Base-by-base conservation (phyloP, 2,329 filamentous ascomycete species). In the Fusarium haematococcum region DNA sequence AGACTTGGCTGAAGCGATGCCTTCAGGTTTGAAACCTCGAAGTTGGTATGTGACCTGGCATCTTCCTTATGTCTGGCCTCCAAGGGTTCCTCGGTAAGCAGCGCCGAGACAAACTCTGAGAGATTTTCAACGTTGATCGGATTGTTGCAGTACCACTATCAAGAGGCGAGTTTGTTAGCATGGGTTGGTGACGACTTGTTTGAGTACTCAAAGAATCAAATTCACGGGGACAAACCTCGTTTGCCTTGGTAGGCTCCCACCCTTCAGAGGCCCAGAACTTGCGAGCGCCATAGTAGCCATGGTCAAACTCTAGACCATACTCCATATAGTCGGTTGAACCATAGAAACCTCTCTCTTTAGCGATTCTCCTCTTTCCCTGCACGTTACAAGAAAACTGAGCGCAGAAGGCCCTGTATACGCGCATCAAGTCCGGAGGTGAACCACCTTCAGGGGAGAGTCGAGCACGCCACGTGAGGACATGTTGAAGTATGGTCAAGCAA, bases 251-350 rank as follows among this genome's bases (percentile, higher is more conserved):
- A 5, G 45, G 30, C 16, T 54, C 45, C 64, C 64, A 66, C n/a
- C 56, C 64, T 20, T 66, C 43, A 2, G 41, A 41, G 4, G 27
- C 27, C 64, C 64, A 67, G 23, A 62, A 67, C 10, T 23, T 8
- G 5, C 64, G 60, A 25, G 64, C 64, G 18, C 64, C 64, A n/a
- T 63, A 45, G 30, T 67, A 67, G 2, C 25, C n/a, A 10, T 63
- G 58, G 8, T 25, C 20, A 39, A 63, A 63, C 37, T 67, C 65
- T 16, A 67, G 48, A 23, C 65, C 58, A 54, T 67, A 57, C 4
- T 32, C 45, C 30, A 25, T 41, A 10, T 67, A 67, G 37, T 56
- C 39, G 3, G 25, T 67, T 20, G 37, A 43, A 16, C 37, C 32
- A 14, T 30, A 35, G 35, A 56, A 52, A 13, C 48, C 48, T 1